Conservation (phyloP, 2,329 filamentous ascomycete genomes). For the Calonectria crousiana region DNA sequence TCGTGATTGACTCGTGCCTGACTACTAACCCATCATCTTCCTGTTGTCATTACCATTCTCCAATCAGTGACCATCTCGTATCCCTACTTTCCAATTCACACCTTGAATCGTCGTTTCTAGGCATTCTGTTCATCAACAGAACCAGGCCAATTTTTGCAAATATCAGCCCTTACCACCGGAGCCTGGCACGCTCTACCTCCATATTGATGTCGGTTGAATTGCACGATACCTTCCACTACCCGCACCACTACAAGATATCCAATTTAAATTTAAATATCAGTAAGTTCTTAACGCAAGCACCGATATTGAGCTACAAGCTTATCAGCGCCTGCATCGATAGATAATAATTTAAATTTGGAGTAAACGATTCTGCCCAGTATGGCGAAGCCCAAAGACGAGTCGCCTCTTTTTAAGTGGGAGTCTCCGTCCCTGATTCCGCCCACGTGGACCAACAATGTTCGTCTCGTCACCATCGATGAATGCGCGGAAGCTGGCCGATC, state of each 20-base stretch:
- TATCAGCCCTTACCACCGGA: constrained; percentile 32
- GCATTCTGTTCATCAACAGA: background rate
- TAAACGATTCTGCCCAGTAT: constrained; percentile 53
- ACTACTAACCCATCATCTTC: constrained; percentile 25
- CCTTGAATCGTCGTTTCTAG: background rate
- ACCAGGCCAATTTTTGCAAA: background rate
- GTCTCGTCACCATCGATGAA: constrained; percentile 73
- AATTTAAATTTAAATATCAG: constrained; percentile 69
- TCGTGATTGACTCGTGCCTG: constrained; percentile 35
- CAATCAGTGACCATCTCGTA: constrained; percentile 1
- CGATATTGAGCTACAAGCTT: constrained; percentile 30
- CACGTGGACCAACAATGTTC: constrained; percentile 68
- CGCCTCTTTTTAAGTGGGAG: constrained; percentile 45
- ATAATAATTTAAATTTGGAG: constrained; percentile 35
- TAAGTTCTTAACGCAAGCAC: constrained; percentile 62
- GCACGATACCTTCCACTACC: constrained; percentile 66
- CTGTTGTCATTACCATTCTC: background rate
- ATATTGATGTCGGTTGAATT: constrained; percentile 72
- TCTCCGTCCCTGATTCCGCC: constrained; percentile 63
- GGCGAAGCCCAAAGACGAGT: constrained; percentile 54
- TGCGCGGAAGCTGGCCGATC: constrained; percentile 78
- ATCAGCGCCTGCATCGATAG: constrained; percentile 31
- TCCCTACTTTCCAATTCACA: background rate
- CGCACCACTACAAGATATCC: constrained; percentile 68
- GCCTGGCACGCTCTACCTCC: constrained; percentile 49